Conservation (phyloP, 345 rosid genomes). For the Arabidopsis suecica region DNA sequence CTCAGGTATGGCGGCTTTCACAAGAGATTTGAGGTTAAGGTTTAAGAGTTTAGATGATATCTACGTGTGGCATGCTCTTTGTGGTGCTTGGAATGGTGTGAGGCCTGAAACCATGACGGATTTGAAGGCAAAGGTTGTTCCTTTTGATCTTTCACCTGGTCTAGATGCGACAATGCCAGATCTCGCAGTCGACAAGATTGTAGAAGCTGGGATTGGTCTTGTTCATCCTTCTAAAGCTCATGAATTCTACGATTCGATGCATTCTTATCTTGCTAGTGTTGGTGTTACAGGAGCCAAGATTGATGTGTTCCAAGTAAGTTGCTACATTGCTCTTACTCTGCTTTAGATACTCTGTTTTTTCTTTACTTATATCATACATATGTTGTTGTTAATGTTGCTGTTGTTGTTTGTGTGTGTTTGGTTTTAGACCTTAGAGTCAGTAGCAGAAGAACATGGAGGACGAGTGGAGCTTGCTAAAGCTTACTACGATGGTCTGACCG, state of each 20-base stretch:
- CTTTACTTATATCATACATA: no score
- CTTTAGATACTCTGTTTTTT: background rate
- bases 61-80: constrained; percentile 81
- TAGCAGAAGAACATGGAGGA: constrained; percentile 80
- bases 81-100: constrained; percentile 95
- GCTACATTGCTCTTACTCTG: background rate
- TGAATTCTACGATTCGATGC: constrained; percentile 81
- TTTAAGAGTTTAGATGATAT: constrained; percentile 72
- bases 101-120: constrained; percentile 58
- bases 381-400: background rate
- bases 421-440: constrained; percentile 68
- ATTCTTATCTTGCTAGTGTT: constrained; percentile 67
- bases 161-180: constrained; percentile 69
- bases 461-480: constrained; percentile 78
- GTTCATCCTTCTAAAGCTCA: constrained; percentile 71
- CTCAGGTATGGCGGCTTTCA: constrained; percentile 65
- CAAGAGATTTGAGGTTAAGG: constrained; percentile 63
- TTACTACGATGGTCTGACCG: constrained; percentile 64
- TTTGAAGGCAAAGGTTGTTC: constrained; percentile 55
- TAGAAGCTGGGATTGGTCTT: constrained; percentile 81
- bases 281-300: constrained; percentile 84
- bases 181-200: constrained; percentile 76
- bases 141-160: constrained; percentile 59
- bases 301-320: constrained; percentile 84
- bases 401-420: background rate